Evolutionary conservation across 2,329 filamentous ascomycete genomes (phyloP), one percentile per base, ranked within the genome.

Genomic region (Aureobasidium melanogenum): DNA sequence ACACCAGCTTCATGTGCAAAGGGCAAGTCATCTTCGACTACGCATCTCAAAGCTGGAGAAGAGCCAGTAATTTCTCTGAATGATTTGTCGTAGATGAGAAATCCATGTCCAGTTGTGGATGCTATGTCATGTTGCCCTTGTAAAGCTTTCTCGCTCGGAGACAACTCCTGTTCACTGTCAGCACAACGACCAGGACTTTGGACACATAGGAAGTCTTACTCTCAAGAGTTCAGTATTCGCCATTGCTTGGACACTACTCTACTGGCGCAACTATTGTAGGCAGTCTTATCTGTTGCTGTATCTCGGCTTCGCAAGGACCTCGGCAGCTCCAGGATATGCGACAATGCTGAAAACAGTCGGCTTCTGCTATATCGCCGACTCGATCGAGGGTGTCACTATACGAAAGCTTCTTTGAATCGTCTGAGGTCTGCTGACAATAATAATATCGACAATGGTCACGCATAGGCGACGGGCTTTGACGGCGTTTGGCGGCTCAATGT

Each of bases 1-100:
- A 72, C 69, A 36, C 68, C 69, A 26, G 71, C 71, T 67, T 78
- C 76, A 65, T 79, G 76, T 1, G 69, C 68, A 58, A 71, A 70
- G 10, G 65, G 65, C 51, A 65, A 68, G 47, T 68, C 65, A 39
- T 66, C 67, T 44, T 67, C 64, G 1, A 69, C 26, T 3, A 57
- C 67, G 9, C 68, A 60, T 10, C 64, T 46, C 10, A 69, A 65
- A 15, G 51, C 62, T 26, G 69, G 66, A 2, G 51, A 47, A 15
- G 54, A 15, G 39, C 69, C 69, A 9, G 71, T 51, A 9, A 71
- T 63, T 7, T 65, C 55, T 32, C 67, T 60, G 60, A 71, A 71
- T 7, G 59, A 47, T 28, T 66, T 62, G n/a, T 70, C 61, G 64
- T 70, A 70, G 26, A 69, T 55, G 22, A 67, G 65, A 44, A 70